Evolutionary conservation across 1,284 basidiomycete genomes (phyloP).

Genomic region (Malassezia dermatis): DNA sequence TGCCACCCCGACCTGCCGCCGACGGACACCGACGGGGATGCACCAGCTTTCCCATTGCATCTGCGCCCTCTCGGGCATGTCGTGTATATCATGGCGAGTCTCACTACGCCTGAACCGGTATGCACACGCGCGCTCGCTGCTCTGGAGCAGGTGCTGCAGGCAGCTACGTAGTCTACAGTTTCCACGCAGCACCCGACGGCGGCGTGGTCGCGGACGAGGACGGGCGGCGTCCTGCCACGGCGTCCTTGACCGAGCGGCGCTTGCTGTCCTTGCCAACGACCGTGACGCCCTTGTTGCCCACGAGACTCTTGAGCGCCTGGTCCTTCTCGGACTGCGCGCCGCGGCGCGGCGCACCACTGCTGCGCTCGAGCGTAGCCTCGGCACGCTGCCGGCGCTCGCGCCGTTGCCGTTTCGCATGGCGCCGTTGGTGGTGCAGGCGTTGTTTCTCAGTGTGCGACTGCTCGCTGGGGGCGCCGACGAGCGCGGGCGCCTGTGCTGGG

Average conservation of each 20-base stretch:
- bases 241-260: constrained; percentile 3
- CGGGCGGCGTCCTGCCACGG: constrained; percentile 1
- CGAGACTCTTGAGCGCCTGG: constrained; percentile 38
- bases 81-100: constrained; percentile 84
- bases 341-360: constrained; percentile 48
- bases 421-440: constrained; percentile 49
- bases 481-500: constrained; percentile 23
- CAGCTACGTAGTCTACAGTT: constrained; percentile 12
- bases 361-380: constrained; percentile 61
- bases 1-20: constrained; percentile 6
- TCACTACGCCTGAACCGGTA: constrained; percentile 57
- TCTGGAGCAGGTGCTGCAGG: neutral
- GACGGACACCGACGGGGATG: neutral
- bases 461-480: constrained; percentile 56
- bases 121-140: constrained; percentile 14
- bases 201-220: neutral
- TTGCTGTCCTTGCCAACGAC: constrained; percentile 26
- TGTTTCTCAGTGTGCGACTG: constrained; percentile 77
- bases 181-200: constrained; percentile 9
- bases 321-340: constrained; percentile 37
- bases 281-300: constrained; percentile 40
- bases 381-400: constrained; percentile 57
- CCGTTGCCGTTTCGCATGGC: constrained; percentile 58
- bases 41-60: constrained; percentile 59
- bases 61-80: constrained; percentile 83